Evolutionary conservation across 2,329 filamentous ascomycete genomes (phyloP).

Genomic region (Triangularia verruculosa): DNA sequence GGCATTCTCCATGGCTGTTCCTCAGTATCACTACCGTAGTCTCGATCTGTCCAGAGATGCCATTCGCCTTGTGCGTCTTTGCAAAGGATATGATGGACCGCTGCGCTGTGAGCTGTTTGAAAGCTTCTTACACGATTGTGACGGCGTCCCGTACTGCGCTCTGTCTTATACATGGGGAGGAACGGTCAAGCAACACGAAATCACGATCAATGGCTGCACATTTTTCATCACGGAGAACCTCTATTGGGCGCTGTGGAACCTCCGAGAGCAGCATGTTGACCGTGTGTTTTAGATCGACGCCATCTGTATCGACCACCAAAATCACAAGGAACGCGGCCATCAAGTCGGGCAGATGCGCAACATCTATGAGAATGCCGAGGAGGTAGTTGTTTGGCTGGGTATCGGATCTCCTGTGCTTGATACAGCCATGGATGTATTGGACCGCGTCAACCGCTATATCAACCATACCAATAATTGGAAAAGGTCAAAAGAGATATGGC

Average conservation of each 20-base stretch:
- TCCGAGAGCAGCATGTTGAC: not conserved
- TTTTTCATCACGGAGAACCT: not conserved
- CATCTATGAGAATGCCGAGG: not conserved
- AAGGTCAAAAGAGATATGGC: not conserved
- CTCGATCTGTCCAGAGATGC: conserved; percentile 9
- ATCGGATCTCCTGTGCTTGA: not conserved
- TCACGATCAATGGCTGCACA: not conserved
- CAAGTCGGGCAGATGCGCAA: not conserved
- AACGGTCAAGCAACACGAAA: not conserved
- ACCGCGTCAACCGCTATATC: not conserved
- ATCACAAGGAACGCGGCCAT: not conserved
- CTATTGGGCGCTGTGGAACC: not conserved
- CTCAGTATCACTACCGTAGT: not conserved
- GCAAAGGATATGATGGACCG: not conserved
- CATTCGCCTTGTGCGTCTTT: conserved; percentile 2
- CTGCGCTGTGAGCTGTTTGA: conserved; percentile 20
- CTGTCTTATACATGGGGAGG: conserved; percentile 22
- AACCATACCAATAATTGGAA: not conserved
- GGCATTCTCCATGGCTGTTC: not conserved
- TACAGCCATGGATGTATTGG: not conserved
- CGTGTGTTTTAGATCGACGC: not conserved
- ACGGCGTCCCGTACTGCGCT: conserved; percentile 17
- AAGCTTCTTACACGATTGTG: conserved; percentile 3
- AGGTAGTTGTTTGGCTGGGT: not conserved
- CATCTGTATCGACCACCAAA: not conserved